phyloP scores from a whole-genome alignment of 148 eudicot genomes.

The Rhododendron mucronatum region DNA sequence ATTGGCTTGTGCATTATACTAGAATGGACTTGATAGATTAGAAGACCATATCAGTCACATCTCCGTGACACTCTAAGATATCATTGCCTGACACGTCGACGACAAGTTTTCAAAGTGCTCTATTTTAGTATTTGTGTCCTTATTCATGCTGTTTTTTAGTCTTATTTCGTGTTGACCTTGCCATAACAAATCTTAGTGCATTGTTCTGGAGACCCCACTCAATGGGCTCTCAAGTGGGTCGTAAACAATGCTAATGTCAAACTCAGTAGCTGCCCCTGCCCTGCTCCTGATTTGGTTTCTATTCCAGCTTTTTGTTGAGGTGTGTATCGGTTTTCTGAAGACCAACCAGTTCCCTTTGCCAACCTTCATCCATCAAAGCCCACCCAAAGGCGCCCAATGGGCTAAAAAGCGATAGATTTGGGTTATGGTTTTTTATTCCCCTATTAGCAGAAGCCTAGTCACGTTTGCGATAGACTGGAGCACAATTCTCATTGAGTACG shows the following conservation, averaged over 20 bases:
- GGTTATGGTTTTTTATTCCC: background rate
- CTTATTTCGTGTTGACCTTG: background rate
- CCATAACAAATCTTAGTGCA: background rate
- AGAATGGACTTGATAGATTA: background rate
- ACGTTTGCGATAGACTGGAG: background rate
- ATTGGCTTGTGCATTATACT: background rate
- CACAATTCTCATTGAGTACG: background rate
- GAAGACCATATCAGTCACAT: background rate
- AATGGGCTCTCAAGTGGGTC: background rate
- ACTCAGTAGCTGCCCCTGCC: background rate
- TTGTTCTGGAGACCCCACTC: background rate
- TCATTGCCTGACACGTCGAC: background rate
- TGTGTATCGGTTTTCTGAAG: background rate
- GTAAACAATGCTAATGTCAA: background rate
- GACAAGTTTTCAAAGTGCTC: background rate
- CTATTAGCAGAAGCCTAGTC: background rate
- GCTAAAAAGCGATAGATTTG: background rate
- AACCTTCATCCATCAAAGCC: background rate
- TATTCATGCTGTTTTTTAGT: background rate
- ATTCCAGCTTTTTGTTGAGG: background rate
- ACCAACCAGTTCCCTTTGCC: background rate
- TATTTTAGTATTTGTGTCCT: background rate
- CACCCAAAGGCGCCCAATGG: background rate
- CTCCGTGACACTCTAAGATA: background rate
- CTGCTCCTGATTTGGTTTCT: background rate